Base-by-base conservation (phyloP, 1,284 basidiomycete species). In the Omphalotus olearius region DNA sequence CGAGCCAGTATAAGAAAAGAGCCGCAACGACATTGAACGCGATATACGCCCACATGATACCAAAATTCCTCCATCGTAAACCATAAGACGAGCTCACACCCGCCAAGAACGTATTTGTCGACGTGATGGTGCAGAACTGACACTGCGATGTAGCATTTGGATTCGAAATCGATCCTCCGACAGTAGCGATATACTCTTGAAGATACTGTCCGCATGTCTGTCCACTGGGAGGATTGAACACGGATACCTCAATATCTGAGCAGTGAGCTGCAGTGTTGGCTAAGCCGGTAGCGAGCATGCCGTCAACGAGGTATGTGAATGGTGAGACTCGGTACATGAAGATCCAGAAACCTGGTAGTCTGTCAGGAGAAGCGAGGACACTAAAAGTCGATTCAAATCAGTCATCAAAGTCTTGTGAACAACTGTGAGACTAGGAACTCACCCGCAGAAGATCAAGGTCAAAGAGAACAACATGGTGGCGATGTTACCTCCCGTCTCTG, bases 121-220 rank as follows among this genome's bases (percentile, higher is more conserved):
- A 72, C 4, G 67, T 53, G 51, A 62, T 70, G 28, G 73, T 59
- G 62, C 85, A 88, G 66, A 81, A 87, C 35, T 72, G 63, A 67
- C 86, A 89, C 7, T 55, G 64, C 11, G 64, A 62, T 1, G 73
- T 75, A 0, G 79, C 80, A 42, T 71, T 60, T 1, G 80, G 75
- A 67, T 92, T 84, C 46, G 74, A 67, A 38, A 93, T 57, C 64
- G 90, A 90, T 0, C 88, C 91, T 3, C 82, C 84, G 20, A 71
- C 67, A 16, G 62, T 59, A 0, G 63, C 51, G 36, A 87, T 81
- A 61, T 77, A 91, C 1, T 69, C 59, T n/a, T 69, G 65, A 48
- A 88, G 73, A 65, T 79, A 92, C 11, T 75, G 56, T 2, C 60
- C 61, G 59, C 89, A 93, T 0, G 81, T 83, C 60, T 82, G 75